These are phyloP conservation scores for Fragilaria crotonensis DNA, from an alignment of 108 stramenopile genomes.

Conservation along the genomic window DNA sequence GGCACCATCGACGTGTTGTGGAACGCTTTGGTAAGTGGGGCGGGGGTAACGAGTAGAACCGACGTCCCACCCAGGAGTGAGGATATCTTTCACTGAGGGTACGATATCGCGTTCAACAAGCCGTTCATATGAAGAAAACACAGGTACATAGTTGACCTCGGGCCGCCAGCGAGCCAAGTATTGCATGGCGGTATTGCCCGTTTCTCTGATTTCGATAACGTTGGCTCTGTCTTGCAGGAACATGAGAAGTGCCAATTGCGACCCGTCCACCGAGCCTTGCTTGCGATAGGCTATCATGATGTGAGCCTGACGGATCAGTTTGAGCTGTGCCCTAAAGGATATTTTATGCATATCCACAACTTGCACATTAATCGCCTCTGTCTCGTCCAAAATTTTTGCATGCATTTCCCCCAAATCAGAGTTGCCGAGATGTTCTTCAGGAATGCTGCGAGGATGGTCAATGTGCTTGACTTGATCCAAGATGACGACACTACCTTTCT, in stretches of 20 bases:
- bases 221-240: not conserved
- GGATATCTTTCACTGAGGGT: not conserved
- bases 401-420: not conserved
- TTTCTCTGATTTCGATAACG: not conserved
- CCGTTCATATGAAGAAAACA: no score
- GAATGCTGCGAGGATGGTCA: constrained; percentile 23
- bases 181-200: not conserved
- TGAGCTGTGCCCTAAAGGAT: not conserved
- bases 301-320: not conserved
- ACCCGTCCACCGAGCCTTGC: not conserved
- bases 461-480: constrained; percentile 35
- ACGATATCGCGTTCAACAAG: not conserved
- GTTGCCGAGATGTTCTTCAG: not conserved
- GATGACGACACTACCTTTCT: constrained; percentile 15
- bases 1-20: no score
- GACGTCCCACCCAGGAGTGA: not conserved
- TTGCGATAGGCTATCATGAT: not conserved
- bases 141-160: no score
- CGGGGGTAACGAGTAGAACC: not conserved
- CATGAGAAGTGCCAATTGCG: not conserved
- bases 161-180: not conserved
- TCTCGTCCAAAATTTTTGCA: not conserved
- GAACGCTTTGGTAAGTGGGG: not conserved
- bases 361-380: not conserved
- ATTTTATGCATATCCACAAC: not conserved